Conservation (phyloP, 1,284 basidiomycete species). For the Trichosporon asahii region DNA sequence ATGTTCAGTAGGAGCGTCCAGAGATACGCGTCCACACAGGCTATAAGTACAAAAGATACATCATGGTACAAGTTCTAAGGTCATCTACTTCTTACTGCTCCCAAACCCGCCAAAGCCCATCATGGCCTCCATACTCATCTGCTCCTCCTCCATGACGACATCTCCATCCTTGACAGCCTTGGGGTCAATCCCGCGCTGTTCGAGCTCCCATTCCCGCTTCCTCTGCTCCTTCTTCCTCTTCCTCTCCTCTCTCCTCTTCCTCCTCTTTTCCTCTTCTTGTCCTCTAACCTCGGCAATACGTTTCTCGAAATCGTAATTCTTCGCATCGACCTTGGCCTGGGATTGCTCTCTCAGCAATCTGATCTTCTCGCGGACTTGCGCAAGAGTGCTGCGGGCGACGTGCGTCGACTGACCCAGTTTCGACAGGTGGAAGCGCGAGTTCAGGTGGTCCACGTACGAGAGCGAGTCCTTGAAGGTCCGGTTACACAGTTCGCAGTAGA, state of each 20-base stretch:
- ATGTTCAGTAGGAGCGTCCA: no score
- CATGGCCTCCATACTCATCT: slow-evolving; percentile 67
- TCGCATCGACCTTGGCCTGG: slow-evolving; percentile 70
- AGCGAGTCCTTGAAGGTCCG: slow-evolving; percentile 90
- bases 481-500: slow-evolving; percentile 84
- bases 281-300: slow-evolving; percentile 78
- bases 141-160: slow-evolving; percentile 29
- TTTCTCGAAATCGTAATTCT: slow-evolving; percentile 88
- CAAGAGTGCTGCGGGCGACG: slow-evolving; percentile 80
- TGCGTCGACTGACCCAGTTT: slow-evolving; percentile 91
- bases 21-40: no score
- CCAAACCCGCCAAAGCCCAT: slow-evolving; percentile 96
- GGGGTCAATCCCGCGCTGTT: slow-evolving; percentile 23
- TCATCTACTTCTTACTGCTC: slow-evolving; percentile 6
- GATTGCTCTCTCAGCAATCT: slow-evolving; percentile 81
- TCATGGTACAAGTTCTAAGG: slow-evolving; percentile 13
- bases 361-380: slow-evolving; percentile 87
- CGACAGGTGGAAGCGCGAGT: slow-evolving; percentile 78
- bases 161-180: slow-evolving; percentile 21
- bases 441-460: slow-evolving; percentile 93
- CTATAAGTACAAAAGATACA: background rate
- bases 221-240: slow-evolving; percentile 30
- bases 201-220: slow-evolving; percentile 1
- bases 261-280: slow-evolving; percentile 50
- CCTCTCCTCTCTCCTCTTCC: slow-evolving; percentile 42